Evolutionary conservation across 208 protist genomes (phyloP), one percentile per base, ranked within the genome.

Genomic region (Trypanosoma lewisi): DNA sequence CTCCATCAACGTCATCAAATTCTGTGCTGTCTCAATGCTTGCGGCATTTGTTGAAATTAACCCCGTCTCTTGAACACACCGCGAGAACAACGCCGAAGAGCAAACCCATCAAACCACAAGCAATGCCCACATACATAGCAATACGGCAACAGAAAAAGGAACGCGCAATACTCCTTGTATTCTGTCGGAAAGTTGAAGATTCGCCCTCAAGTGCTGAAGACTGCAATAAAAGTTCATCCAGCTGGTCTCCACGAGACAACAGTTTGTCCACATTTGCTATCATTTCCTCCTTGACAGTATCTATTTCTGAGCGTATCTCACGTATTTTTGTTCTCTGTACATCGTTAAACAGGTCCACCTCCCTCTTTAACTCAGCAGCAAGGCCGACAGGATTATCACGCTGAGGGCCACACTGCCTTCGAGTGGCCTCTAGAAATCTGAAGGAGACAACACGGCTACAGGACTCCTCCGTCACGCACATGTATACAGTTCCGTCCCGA

Each of bases 211-310:
- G 44, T 9, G 49, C 52, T 2, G 68, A 70, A 28, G 75, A 73
- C 34, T 73, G 73, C 23, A 80, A 17, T 25, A 73, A 52, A 8
- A 83, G 42, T 5, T n/a, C 16, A 19, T 83, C 77, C 6, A 83
- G 60, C 44, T 66, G 21, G 21, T 80, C 73, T 27, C 55, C 63
- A 48, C 77, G 69, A 11, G 60, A 63, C 45, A 81, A 59, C 9
- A 83, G 16, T 50, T 65, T 81, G 50, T 83, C 74, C 19, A 75
- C 61, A 59, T 78, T 82, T 19, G 47, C n/a, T 12, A 63, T 42
- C 71, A 82, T 78, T 14, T 63, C 50, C n/a, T 55, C 52, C 42
- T 72, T 70, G 7, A 75, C 69, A 14, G 61, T 61, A 27, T 57
- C 75, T 6, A 82, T 42, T 30, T 70, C 47, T 25, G 50, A 61